Evolutionary conservation across 1,284 basidiomycete species (phyloP).

Genomic region (Puccinia novopanici): DNA sequence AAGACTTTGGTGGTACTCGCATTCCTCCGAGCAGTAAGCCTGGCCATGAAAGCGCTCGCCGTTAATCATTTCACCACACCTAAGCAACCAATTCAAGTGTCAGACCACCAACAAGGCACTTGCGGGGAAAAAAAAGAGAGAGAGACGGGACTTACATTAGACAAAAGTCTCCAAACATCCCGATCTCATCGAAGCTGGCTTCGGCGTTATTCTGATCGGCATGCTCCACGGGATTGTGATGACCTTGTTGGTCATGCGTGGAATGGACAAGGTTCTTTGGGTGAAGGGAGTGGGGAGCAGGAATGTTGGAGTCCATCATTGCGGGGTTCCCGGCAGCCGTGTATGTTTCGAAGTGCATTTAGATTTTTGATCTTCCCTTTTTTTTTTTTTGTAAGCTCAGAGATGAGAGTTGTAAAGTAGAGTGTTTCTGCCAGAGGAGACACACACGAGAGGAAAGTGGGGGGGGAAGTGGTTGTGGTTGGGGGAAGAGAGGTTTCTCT

Average conservation of each 20-base stretch:
- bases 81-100: neutral
- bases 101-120: neutral
- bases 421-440: too few species aligned
- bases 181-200: neutral
- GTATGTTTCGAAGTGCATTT: too few species aligned
- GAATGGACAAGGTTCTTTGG: neutral
- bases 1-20: conserved; percentile 2
- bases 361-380: too few species aligned
- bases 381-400: too few species aligned
- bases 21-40: conserved; percentile 24
- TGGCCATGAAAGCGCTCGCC: neutral
- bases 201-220: neutral
- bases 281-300: neutral
- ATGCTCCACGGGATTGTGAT: neutral
- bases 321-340: too few species aligned
- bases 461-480: too few species aligned
- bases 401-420: too few species aligned
- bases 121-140: neutral
- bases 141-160: neutral
- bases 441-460: too few species aligned
- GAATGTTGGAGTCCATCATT: too few species aligned
- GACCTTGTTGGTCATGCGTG: too few species aligned
- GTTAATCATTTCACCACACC: conserved; percentile 19
- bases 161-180: conserved; percentile 6
- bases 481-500: too few species aligned